Evolutionary conservation across 2,329 filamentous ascomycete species (phyloP).

Genomic region (Parastagonospora avenae): DNA sequence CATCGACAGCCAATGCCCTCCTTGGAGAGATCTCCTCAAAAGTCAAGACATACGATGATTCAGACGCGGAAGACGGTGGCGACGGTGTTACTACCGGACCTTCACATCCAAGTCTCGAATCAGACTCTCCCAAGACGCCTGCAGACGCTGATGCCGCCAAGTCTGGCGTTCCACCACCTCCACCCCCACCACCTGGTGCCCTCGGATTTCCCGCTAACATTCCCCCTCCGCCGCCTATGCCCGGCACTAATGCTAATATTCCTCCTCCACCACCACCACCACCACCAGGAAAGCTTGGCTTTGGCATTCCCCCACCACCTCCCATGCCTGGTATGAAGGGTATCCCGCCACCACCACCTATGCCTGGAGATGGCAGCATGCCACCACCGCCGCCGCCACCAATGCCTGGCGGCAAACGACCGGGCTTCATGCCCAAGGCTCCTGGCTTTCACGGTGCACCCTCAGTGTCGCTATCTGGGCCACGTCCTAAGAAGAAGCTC

Average conservation of each 20-base stretch:
- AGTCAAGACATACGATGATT: slow-evolving; percentile 73
- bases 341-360: slow-evolving; percentile 52
- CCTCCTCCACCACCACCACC: slow-evolving; percentile 57
- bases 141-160: slow-evolving; percentile 58
- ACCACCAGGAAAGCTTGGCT: slow-evolving; percentile 53
- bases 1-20: slow-evolving; percentile 68
- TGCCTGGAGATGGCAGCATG: slow-evolving; percentile 53
- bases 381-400: slow-evolving; percentile 67
- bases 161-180: slow-evolving; percentile 52
- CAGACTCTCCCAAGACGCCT: slow-evolving; percentile 70
- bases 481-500: slow-evolving; percentile 97
- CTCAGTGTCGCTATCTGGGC: slow-evolving; percentile 74
- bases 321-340: slow-evolving; percentile 52
- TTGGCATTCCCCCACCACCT: slow-evolving; percentile 53
- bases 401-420: slow-evolving; percentile 61
- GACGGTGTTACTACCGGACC: slow-evolving; percentile 75
- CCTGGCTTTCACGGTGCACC: slow-evolving; percentile 57
- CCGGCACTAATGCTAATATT: slow-evolving; percentile 49
- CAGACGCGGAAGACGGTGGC: slow-evolving; percentile 69
- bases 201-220: slow-evolving; percentile 47
- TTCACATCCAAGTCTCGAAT: slow-evolving; percentile 75
- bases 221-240: slow-evolving; percentile 54
- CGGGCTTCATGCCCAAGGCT: slow-evolving; percentile 72
- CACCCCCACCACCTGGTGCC: slow-evolving; percentile 50
- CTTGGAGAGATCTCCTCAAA: slow-evolving; percentile 75